These are phyloP conservation scores for Ceratopteris richardii DNA, from an alignment of 75 land plant genomes.

Conservation along the genomic window DNA sequence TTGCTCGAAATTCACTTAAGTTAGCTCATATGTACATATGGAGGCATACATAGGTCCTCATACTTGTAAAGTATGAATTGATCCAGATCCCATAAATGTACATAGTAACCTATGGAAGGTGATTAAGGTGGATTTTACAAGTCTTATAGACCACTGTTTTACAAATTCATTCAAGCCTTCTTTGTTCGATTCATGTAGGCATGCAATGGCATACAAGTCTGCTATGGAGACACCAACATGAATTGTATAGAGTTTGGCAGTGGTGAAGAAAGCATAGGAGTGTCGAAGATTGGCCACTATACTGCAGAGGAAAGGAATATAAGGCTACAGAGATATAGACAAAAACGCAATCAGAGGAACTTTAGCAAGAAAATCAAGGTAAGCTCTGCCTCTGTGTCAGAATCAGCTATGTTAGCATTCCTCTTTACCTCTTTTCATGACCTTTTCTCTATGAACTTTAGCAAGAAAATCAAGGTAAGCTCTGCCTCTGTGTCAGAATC, in stretches of 20 bases:
- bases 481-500: background rate
- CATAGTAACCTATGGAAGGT: too few species aligned
- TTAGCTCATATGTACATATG: too few species aligned
- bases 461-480: too few species aligned
- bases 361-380: conserved; percentile 99
- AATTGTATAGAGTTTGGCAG: background rate
- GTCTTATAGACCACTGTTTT: too few species aligned
- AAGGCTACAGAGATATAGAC: conserved; percentile 73
- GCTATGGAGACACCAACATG: background rate
- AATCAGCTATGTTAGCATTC: background rate
- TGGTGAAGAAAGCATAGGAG: background rate
- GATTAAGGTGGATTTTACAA: too few species aligned
- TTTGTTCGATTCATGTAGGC: background rate
- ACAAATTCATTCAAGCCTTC: background rate
- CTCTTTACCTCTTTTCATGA: background rate
- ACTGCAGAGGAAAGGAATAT: conserved; percentile 76
- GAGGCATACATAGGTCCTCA: too few species aligned
- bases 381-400: background rate
- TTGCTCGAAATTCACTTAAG: too few species aligned
- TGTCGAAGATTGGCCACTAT: conserved; percentile 43
- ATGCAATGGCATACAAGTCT: background rate
- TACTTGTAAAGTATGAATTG: too few species aligned
- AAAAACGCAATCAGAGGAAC: conserved; percentile 87
- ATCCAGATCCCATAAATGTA: too few species aligned
- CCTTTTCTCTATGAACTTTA: too few species aligned